Evolutionary conservation across 129 eudicot genomes (phyloP), one percentile per base, ranked within the genome.

Genomic region (Smallanthus sonchifolius): DNA sequence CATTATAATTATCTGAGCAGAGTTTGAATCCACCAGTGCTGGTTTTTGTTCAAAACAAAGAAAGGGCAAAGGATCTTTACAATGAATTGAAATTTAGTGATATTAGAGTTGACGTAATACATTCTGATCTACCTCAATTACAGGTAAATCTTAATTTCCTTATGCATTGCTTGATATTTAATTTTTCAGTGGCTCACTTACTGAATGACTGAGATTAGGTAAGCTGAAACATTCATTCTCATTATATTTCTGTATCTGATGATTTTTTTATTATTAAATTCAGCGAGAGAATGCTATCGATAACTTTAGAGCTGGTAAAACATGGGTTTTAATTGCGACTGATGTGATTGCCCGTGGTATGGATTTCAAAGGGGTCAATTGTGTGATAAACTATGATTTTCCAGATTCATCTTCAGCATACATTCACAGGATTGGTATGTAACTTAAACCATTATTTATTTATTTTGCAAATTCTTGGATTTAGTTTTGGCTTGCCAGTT

Each of bases 301-400:
- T 75, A 83, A 94, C 80, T 94, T 94, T 62, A 90, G 99, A 80
- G 86, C 88, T 74, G 99, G 99, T 20, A 90, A 94, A 79, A 91
- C 99, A 65, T 94, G 99, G 99, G 94, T 94, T 71, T 79, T 94
- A 65, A 91, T 94, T 63, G 99, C 99, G 28, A 91, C 97, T n/a
- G 97, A 94, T 75, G 97, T 94, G 60, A 81, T 91, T 70, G 93
- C 97, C 34, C 97, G 97, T 20, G 99, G 99, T 37, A 88, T 94
- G 99, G 99, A 94, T 84, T 94, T 94, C 76, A 94, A 94, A 87
- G 99, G 99, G 51, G 85, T 94, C 74, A 94, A 94, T 72, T 88
- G 97, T 56, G 99, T 94, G 83, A 88, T 94, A 34, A 94, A 94
- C 77, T 94, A 94, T 75, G 99, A 94, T 80, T 94, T 94, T 51